These are phyloP conservation scores for Musa itinerans DNA, from an alignment of 176 grass and related monocot species.

Conservation along the genomic window DNA sequence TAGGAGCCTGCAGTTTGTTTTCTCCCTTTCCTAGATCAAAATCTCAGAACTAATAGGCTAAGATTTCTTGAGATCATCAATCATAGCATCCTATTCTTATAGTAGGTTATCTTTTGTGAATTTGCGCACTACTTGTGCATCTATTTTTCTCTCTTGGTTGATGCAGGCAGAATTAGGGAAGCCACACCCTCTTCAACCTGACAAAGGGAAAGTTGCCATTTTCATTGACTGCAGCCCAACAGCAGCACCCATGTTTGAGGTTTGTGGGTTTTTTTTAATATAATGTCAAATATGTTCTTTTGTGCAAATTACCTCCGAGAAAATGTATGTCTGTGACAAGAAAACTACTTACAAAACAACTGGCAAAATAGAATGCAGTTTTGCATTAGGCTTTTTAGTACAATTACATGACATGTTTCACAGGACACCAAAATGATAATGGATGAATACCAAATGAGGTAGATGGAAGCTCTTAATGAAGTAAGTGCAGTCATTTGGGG, in stretches of 20 bases:
- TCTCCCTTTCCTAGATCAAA: neutral
- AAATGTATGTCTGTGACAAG: neutral
- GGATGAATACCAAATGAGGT: neutral
- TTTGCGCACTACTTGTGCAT: constrained; percentile 1
- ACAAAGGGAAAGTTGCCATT: constrained; percentile 83
- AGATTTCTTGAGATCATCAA: neutral
- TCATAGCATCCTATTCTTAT: neutral
- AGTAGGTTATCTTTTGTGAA: neutral
- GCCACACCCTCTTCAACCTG: constrained; percentile 63
- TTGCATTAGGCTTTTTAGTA: neutral
- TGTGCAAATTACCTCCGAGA: neutral
- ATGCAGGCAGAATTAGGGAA: constrained; percentile 79
- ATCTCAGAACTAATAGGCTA: neutral
- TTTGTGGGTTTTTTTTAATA: constrained; percentile 23
- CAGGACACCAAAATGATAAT: neutral
- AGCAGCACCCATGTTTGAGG: constrained; percentile 70
- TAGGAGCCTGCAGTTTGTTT: neutral
- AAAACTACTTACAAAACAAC: neutral
- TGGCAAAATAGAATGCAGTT: neutral
- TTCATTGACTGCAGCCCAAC: constrained; percentile 80
- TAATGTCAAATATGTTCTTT: neutral
- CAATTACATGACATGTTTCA: neutral
- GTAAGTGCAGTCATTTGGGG: neutral
- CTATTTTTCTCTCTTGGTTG: constrained; percentile 11
- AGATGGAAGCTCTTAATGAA: too few species aligned